Conservation (phyloP, 495 filamentous ascomycete genomes). For the Neurospora sp. region DNA sequence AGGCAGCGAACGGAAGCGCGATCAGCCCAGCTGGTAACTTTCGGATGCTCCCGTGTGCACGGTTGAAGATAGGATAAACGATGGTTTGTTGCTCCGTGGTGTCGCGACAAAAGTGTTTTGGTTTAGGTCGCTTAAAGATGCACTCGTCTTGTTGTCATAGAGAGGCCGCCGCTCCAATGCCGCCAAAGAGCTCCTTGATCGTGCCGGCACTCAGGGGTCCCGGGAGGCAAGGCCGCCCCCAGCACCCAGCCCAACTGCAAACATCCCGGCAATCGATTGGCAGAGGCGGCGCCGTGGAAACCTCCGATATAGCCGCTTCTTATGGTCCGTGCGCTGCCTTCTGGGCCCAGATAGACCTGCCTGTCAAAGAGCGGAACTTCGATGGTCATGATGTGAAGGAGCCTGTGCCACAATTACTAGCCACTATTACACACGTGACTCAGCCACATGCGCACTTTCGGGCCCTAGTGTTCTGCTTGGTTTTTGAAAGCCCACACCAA, state of each 20-base stretch:
- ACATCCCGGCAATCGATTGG: conserved; percentile 7
- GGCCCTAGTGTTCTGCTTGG: conserved; percentile 15
- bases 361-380: background rate
- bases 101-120: background rate
- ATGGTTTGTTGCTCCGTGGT: background rate
- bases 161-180: background rate
- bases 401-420: conserved; percentile 11
- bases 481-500: conserved; percentile 31
- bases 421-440: conserved; percentile 20
- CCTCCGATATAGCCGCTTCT: background rate
- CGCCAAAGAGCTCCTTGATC: background rate
- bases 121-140: background rate
- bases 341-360: background rate
- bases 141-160: background rate
- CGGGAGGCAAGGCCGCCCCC: background rate
- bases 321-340: background rate
- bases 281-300: conserved; percentile 2
- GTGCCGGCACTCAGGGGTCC: background rate
- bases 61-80: background rate
- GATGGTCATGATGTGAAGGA: background rate
- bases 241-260: background rate
- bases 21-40: background rate
- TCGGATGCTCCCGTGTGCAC: background rate
- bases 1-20: background rate
- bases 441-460: conserved; percentile 16